These are phyloP conservation scores for Candida sakaeoensis DNA, from an alignment of 805 yeast genomes.

Conservation along the genomic window DNA sequence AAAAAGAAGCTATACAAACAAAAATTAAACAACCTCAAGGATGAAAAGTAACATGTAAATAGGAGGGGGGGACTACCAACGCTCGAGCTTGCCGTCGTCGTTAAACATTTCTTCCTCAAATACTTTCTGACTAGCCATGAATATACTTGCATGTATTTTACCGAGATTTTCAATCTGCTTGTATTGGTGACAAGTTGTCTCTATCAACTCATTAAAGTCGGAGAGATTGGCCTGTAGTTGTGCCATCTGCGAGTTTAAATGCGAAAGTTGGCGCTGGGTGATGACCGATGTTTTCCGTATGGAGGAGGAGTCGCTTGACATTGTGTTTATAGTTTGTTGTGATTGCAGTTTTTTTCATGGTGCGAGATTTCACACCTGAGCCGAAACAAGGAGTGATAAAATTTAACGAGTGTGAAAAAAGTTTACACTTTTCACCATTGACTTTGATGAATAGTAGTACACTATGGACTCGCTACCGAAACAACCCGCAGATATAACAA, in stretches of 20 bases:
- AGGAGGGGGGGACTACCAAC: too few species aligned
- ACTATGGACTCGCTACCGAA: neutral
- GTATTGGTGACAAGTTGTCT: conserved; percentile 50
- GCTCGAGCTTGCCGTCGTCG: conserved; percentile 4
- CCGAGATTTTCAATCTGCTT: conserved; percentile 51
- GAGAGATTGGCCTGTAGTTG: conserved; percentile 52
- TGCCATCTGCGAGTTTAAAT: conserved; percentile 24
- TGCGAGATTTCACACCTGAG: neutral
- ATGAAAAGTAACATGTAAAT: conserved; percentile 2
- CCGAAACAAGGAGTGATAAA: conserved; percentile 1
- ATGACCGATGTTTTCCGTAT: conserved; percentile 4
- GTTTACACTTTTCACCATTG: neutral
- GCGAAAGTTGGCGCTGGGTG: conserved; percentile 40
- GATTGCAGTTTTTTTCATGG: neutral
- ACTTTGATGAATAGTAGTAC: neutral
- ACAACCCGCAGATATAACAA: neutral
- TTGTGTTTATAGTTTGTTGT: conserved; percentile 1
- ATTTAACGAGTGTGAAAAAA: conserved; percentile 3
- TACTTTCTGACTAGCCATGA: conserved; percentile 41
- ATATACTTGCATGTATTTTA: conserved; percentile 52
- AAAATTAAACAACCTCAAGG: conserved; percentile 5
- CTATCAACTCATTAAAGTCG: conserved; percentile 49
- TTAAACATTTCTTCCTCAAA: conserved; percentile 34
- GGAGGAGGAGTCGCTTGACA: conserved; percentile 1
- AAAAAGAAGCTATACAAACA: conserved; percentile 13